phyloP scores from a whole-genome alignment of 176 grass and related monocot species.

The Alloteropsis semialata region DNA sequence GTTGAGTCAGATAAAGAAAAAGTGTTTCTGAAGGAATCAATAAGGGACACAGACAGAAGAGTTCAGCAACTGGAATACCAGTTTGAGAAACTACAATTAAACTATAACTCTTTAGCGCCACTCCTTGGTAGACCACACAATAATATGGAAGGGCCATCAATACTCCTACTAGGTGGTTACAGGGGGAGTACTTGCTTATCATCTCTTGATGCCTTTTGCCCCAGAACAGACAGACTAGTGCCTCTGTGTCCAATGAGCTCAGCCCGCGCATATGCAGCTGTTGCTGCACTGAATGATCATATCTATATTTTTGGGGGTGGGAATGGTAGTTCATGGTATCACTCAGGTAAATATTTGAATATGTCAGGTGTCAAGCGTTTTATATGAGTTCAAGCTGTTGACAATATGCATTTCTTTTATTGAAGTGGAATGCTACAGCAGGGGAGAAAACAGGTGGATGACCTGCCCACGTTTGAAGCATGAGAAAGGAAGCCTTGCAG shows the following conservation, averaged over 20 bases:
- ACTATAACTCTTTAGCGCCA: conserved; percentile 30
- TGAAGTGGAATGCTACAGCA: conserved; percentile 74
- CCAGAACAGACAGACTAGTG: conserved; percentile 49
- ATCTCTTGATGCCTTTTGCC: conserved; percentile 60
- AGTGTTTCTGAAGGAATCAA: conserved; percentile 42
- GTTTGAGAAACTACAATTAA: conserved; percentile 52
- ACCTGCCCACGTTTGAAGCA: conserved; percentile 56
- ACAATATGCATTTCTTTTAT: conserved; percentile 13
- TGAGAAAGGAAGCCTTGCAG: conserved; percentile 72
- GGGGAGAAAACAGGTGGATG: conserved; percentile 49
- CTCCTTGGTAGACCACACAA: conserved; percentile 4
- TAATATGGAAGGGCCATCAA: conserved; percentile 32
- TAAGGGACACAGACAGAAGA: conserved; percentile 51
- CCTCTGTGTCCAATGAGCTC: conserved; percentile 60
- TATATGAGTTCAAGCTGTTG: conserved; percentile 8
- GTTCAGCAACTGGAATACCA: conserved; percentile 50
- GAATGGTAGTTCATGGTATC: conserved; percentile 52
- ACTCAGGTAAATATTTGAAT: conserved; percentile 32
- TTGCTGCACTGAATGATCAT: conserved; percentile 50
- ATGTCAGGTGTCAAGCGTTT: conserved; percentile 2
- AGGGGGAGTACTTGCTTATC: conserved; percentile 59
- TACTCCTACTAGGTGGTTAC: conserved; percentile 74
- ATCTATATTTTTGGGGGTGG: conserved; percentile 74
- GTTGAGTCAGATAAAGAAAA: conserved; percentile 70
- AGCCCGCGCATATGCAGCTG: conserved; percentile 56